A percentile compares a stretch with the other conserved stretches of the same genome.
These are phyloP conservation scores for Herpotrichia juniperi DNA, from an alignment of 2,329 filamentous ascomycete genomes.

Conservation along the genomic window DNA sequence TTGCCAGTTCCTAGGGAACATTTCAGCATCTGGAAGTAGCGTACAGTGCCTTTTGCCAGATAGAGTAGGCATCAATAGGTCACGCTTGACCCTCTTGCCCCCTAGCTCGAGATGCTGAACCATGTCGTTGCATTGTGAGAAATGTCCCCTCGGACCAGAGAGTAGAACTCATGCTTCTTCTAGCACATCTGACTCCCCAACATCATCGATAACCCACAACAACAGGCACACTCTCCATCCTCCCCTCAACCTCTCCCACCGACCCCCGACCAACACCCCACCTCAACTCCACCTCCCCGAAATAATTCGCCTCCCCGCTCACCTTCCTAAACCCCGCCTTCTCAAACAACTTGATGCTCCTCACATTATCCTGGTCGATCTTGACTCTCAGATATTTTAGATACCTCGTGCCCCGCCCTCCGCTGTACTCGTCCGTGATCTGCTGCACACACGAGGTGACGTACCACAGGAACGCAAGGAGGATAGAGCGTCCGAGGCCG, in stretches of 20 bases:
- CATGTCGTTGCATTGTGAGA: no score
- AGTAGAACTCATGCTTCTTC: no score
- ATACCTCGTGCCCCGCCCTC: slow-evolving; percentile 16
- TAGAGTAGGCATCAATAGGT: no score
- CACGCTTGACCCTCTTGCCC: no score
- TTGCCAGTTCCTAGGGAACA: no score
- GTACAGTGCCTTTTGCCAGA: no score
- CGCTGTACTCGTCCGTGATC: slow-evolving; percentile 65
- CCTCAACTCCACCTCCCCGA: slow-evolving; percentile 70
- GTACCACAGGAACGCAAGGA: slow-evolving; percentile 74
- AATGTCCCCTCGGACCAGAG: no score
- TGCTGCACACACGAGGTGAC: slow-evolving; percentile 59
- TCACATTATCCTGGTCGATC: slow-evolving; percentile 62
- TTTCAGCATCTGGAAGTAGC: no score
- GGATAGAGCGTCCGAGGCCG: slow-evolving; percentile 69
- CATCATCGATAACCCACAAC: not conserved
- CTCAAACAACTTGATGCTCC: slow-evolving; percentile 67
- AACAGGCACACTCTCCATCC: slow-evolving; percentile 9
- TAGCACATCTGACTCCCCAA: no score
- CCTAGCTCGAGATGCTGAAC: no score
- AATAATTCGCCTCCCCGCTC: slow-evolving; percentile 63
- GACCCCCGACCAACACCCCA: slow-evolving; percentile 19
- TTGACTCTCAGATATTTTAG: slow-evolving; percentile 64
- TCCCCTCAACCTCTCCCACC: slow-evolving; percentile 10
- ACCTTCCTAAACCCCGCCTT: slow-evolving; percentile 62